phyloP scores from a whole-genome alignment of 108 stramenopile genomes.

The Seminavis robusta region DNA sequence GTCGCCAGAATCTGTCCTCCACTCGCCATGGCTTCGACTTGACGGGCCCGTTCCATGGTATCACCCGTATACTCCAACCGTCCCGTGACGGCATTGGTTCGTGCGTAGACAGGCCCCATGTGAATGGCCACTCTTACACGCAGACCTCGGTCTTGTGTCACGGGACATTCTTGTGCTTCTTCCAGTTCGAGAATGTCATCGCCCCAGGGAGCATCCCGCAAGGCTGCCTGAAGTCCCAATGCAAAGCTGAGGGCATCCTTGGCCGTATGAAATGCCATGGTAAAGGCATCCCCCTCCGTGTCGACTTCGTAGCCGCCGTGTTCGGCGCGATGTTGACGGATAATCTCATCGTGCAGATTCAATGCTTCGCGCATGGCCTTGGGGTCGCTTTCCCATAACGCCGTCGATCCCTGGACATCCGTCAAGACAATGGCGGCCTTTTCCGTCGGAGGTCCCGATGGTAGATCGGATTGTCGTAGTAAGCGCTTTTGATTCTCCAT shows the following conservation, averaged over 20 bases:
- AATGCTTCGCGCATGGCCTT: conserved; percentile 39
- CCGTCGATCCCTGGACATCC: conserved; percentile 45
- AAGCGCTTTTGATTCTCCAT: no score
- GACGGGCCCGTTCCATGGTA: conserved; percentile 32
- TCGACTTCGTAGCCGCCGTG: conserved; percentile 42
- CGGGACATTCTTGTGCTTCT: background rate
- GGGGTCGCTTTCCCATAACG: conserved; percentile 42
- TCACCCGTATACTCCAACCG: conserved; percentile 32
- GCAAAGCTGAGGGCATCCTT: conserved; percentile 40
- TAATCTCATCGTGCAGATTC: conserved; percentile 39
- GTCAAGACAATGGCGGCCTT: conserved; percentile 43
- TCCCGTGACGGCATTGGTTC: conserved; percentile 33
- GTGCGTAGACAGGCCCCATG: conserved; percentile 28
- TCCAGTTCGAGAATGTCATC: conserved; percentile 25
- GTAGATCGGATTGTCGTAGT: no score
- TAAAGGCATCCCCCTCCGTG: conserved; percentile 45
- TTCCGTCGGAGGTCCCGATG: conserved; percentile 23
- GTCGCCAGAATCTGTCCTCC: conserved; percentile 49
- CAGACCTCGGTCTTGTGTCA: conserved; percentile 30
- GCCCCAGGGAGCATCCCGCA: conserved; percentile 35
- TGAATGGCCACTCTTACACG: conserved; percentile 45
- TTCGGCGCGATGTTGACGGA: conserved; percentile 31
- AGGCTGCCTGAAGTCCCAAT: conserved; percentile 22
- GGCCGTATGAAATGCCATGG: conserved; percentile 46
- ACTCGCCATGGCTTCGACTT: conserved; percentile 38